Conservation (phyloP, 1,284 basidiomycete species). For the Cronartium ribicola region DNA sequence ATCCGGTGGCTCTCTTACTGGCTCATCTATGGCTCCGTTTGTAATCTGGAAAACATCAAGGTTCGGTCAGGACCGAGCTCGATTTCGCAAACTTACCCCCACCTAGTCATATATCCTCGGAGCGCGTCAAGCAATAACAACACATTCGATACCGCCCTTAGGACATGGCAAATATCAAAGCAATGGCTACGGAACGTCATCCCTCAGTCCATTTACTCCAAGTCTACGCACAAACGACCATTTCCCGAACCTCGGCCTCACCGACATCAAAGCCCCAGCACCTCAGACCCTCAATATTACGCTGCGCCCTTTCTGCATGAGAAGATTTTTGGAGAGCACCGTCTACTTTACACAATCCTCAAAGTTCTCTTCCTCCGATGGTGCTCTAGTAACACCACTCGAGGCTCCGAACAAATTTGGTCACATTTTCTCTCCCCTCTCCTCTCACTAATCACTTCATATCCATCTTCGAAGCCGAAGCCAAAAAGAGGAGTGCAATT, state of each 20-base stretch:
- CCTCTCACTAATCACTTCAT: background rate
- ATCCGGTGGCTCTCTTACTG: background rate
- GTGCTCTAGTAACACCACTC: background rate
- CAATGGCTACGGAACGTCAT: background rate
- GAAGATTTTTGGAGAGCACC: background rate
- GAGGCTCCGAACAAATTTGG: slow-evolving; percentile 4
- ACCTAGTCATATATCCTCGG: background rate
- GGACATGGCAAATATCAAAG: background rate
- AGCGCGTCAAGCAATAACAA: background rate
- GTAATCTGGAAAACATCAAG: background rate
- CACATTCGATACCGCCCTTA: background rate
- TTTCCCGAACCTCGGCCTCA: slow-evolving; percentile 1
- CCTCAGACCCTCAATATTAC: background rate
- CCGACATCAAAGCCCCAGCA: background rate
- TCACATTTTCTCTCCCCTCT: background rate
- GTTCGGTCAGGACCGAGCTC: background rate
- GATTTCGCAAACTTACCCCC: background rate
- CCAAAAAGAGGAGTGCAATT: background rate
- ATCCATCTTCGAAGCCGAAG: background rate
- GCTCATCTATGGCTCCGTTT: background rate
- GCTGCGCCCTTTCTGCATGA: background rate
- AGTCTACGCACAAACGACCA: background rate
- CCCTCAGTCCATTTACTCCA: background rate
- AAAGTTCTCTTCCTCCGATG: background rate
- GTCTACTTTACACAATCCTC: background rate